Percentiles rank a stretch among this genome's conserved stretches.
Evolutionary conservation across 768 basidiomycete species (phyloP).

Genomic region (Hemileccinum impolitum): DNA sequence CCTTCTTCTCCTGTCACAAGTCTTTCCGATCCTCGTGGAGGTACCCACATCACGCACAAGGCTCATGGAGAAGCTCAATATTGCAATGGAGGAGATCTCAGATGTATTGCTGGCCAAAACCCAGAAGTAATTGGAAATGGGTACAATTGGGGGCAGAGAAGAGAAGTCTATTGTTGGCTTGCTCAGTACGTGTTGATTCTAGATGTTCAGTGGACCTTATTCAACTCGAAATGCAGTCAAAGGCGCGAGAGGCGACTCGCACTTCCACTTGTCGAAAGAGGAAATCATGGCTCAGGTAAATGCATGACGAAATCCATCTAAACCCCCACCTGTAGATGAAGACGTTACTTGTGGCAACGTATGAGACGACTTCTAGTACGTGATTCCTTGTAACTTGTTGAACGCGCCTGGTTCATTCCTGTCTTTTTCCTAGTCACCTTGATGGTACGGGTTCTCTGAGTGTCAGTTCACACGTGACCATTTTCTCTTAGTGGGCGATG

Average conservation of each 20-base stretch:
- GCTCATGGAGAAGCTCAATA: constrained; percentile 31
- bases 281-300: constrained; percentile 28
- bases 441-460: constrained; percentile 8
- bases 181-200: constrained; percentile 14
- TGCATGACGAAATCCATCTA: background rate
- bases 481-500: constrained; percentile 40
- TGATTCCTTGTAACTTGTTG: background rate
- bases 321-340: constrained; percentile 12
- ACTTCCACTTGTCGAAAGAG: constrained; percentile 22
- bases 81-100: constrained; percentile 39
- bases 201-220: constrained; percentile 13
- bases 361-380: constrained; percentile 24
- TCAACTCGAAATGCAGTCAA: constrained; percentile 30
- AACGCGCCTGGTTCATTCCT: background rate
- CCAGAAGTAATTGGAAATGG: constrained; percentile 30
- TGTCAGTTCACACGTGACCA: no score
- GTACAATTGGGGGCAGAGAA: constrained; percentile 18
- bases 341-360: constrained; percentile 16
- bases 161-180: constrained; percentile 27
- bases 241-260: constrained; percentile 27
- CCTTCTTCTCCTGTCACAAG: constrained; percentile 35
- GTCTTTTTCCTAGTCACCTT: constrained; percentile 9
- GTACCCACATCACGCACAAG: constrained; percentile 36
- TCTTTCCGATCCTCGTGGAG: constrained; percentile 34
- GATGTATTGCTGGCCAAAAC: constrained; percentile 37